Evolutionary conservation across 345 rosid species (phyloP), one percentile per base, ranked within the genome.

Genomic region (Iberis pinnata): DNA sequence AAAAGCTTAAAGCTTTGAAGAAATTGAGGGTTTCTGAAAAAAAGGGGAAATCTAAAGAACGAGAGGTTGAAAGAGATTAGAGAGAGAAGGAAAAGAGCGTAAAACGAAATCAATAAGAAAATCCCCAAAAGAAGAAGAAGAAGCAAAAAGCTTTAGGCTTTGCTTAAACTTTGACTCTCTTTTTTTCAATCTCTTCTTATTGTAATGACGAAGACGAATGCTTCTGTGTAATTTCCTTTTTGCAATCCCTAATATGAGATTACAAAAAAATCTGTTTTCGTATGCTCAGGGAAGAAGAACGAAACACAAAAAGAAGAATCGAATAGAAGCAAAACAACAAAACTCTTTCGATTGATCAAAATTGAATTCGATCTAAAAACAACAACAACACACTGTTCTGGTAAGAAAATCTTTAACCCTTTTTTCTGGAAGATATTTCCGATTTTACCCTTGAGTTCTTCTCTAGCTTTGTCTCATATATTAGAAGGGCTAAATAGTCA

Each of bases 151-250:
- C 49, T 70, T 79, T 52, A 40, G 57, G 64, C 39, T 63, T 71
- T 10, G 47, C 31, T 60, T 4, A 29, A 67, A 60, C 7, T 79
- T 76, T 77, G 83, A 75, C 78, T 73, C n/a, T n/a, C n/a, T 72
- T 58, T 58, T 58, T 32, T 58, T 32, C 26, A 50, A 51, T 66
- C 47, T 54, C 61, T 0, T 63, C 50, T 32, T 32, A 2, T 33
- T 46, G 37, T 64, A 49, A 43, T 47, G 51, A 56, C 44, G 61
- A 59, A 17, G 60, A 67, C 49, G 65, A 67, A 59, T 52, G 71
- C 29, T 29, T 31, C 58, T 65, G 35, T 33, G 47, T 18, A 16
- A 54, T 24, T 37, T 55, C 11, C 56, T 26, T 38, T 40, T 9
- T 8, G 49, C 42, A 50, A n/a, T n/a, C n/a, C n/a, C n/a, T n/a